A percentile compares a stretch with the other conserved stretches of the same genome.
Conservation (phyloP, 2,329 filamentous ascomycete species). For the Hirsutella rhossiliensis region DNA sequence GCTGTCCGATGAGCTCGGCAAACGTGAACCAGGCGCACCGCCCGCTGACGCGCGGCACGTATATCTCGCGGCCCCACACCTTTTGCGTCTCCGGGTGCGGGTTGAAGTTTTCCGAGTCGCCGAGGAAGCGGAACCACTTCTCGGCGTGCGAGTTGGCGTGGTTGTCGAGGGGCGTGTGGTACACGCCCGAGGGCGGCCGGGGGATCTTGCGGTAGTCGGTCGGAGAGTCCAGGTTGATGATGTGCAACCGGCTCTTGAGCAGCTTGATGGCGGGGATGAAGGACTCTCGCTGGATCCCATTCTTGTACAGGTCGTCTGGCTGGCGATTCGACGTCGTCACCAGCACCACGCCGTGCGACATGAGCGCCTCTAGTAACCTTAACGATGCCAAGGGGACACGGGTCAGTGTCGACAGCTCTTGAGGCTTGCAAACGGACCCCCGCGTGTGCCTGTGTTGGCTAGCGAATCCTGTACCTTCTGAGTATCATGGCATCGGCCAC, state of each 20-base stretch:
- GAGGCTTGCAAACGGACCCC: too few relatives aligned
- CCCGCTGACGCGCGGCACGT: conserved; percentile 78
- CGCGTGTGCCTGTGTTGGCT: too few relatives aligned
- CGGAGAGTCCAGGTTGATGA: conserved; percentile 88
- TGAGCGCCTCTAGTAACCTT: conserved; percentile 73
- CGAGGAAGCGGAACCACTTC: conserved; percentile 92
- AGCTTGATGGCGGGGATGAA: conserved; percentile 94
- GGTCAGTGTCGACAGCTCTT: not conserved
- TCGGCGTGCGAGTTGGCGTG: conserved; percentile 72
- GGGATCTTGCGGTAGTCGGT: conserved; percentile 98
- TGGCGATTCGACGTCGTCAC: conserved; percentile 97
- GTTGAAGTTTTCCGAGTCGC: conserved; percentile 63
- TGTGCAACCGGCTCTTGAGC: conserved; percentile 69
- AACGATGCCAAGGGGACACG: not conserved
- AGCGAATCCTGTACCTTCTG: conserved; percentile 39
- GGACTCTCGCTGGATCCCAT: conserved; percentile 89
- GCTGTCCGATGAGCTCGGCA: conserved; percentile 76
- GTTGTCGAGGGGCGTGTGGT: conserved; percentile 75
- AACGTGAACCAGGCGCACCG: conserved; percentile 87
- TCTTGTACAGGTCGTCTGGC: conserved; percentile 92
- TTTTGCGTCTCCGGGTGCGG: conserved; percentile 68
- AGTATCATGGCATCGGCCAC: conserved; percentile 98
- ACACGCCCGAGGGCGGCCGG: conserved; percentile 83
- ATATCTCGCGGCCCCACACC: conserved; percentile 88
- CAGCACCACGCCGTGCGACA: conserved; percentile 93